phyloP scores from a whole-genome alignment of 164 flowering plant genomes.

The Macadamia integrifolia region DNA sequence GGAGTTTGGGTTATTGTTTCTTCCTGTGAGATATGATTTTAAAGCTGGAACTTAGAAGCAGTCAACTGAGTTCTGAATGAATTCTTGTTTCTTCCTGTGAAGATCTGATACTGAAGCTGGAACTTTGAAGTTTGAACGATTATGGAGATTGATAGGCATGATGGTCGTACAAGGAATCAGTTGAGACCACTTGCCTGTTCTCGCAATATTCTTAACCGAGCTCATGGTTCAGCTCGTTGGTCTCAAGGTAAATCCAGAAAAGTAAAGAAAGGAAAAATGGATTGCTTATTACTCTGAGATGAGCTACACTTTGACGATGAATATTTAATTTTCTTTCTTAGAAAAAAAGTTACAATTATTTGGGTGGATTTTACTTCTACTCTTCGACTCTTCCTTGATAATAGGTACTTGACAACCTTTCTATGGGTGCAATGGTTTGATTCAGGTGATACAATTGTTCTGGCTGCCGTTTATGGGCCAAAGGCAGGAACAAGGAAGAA shows the following conservation, averaged over 20 bases:
- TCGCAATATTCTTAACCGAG: slow-evolving; percentile 64
- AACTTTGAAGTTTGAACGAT: neutral
- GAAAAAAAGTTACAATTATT: too few relatives aligned
- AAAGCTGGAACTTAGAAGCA: neutral
- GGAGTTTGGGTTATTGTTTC: too few relatives aligned
- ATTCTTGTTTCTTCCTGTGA: neutral
- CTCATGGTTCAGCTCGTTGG: slow-evolving; percentile 97
- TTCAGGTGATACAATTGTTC: slow-evolving; percentile 77
- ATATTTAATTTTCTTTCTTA: too few relatives aligned
- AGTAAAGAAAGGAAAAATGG: neutral
- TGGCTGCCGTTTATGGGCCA: slow-evolving; percentile 94
- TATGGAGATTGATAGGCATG: slow-evolving; percentile 57
- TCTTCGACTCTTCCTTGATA: neutral
- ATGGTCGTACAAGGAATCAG: slow-evolving; percentile 68
- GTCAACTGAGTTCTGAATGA: too few relatives aligned
- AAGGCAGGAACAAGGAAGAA: slow-evolving; percentile 87
- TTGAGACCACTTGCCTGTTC: slow-evolving; percentile 74
- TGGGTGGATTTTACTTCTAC: neutral
- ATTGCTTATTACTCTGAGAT: neutral
- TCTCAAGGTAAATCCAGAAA: slow-evolving; percentile 54
- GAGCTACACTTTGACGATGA: too few relatives aligned
- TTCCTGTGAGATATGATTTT: neutral
- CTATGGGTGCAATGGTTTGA: neutral
- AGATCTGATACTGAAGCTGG: slow-evolving; percentile 1
- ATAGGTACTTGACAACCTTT: too few relatives aligned